Conservation (phyloP, 345 rosid genomes). For the Rhodomyrtus tomentosa region DNA sequence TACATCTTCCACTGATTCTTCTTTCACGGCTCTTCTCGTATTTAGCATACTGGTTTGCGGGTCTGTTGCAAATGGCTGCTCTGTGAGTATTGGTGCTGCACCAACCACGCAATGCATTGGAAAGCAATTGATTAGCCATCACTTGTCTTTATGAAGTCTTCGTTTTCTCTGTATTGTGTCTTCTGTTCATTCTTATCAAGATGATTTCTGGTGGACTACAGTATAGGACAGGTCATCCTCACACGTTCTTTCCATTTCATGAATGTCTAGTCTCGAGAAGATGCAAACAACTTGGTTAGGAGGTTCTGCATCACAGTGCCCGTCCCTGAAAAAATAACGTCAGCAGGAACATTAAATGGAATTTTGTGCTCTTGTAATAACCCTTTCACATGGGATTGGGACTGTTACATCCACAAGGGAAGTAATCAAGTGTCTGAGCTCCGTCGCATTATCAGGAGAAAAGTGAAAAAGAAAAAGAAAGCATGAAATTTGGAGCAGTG, state of each 20-base stretch:
- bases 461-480: background rate
- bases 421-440: background rate
- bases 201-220: background rate
- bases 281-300: background rate
- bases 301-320: background rate
- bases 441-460: background rate
- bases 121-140: background rate
- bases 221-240: background rate
- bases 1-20: background rate
- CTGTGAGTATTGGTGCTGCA: constrained; percentile 14
- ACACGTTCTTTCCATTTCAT: background rate
- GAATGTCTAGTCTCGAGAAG: background rate
- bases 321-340: background rate
- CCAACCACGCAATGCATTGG: background rate
- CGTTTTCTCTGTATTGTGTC: background rate
- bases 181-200: background rate
- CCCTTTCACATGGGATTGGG: background rate
- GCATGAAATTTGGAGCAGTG: background rate
- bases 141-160: background rate
- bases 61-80: constrained; percentile 11
- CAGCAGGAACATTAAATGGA: background rate
- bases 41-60: constrained; percentile 28
- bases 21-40: constrained; percentile 13
- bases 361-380: background rate
- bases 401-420: background rate